Evolutionary conservation across 768 basidiomycete species (phyloP).

Genomic region (Leucosporidium scottii): DNA sequence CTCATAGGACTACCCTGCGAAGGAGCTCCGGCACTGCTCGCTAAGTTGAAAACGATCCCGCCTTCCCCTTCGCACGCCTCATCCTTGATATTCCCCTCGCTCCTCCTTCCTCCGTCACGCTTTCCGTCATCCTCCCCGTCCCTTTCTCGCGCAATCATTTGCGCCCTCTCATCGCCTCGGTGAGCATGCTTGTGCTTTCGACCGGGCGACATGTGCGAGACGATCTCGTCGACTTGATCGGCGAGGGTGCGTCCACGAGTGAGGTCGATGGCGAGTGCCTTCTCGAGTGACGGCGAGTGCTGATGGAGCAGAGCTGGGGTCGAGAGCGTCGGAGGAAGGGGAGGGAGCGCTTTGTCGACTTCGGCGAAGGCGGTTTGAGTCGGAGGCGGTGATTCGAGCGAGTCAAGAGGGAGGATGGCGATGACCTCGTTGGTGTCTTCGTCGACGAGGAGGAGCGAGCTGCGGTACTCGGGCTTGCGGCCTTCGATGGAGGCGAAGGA

Average conservation of each 20-base stretch:
- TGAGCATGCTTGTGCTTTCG: not conserved
- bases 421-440: not conserved
- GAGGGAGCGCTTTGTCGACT: not conserved
- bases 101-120: not conserved
- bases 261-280: not conserved
- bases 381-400: too few species aligned
- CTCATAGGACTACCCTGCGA: not conserved
- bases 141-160: not conserved
- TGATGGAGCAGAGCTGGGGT: too few species aligned
- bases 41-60: too few species aligned
- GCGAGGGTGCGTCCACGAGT: not conserved
- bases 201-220: not conserved
- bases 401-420: not conserved
- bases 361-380: not conserved
- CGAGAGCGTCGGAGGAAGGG: not conserved
- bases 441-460: not conserved
- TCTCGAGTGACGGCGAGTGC: not conserved
- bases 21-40: not conserved
- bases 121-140: not conserved
- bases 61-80: not conserved
- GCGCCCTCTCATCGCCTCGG: not conserved
- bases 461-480: not conserved
- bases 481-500: too few species aligned
- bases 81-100: not conserved
- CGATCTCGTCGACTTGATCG: not conserved